Base-by-base conservation (phyloP, 345 rosid species). In the Anastatica hierochuntica region DNA sequence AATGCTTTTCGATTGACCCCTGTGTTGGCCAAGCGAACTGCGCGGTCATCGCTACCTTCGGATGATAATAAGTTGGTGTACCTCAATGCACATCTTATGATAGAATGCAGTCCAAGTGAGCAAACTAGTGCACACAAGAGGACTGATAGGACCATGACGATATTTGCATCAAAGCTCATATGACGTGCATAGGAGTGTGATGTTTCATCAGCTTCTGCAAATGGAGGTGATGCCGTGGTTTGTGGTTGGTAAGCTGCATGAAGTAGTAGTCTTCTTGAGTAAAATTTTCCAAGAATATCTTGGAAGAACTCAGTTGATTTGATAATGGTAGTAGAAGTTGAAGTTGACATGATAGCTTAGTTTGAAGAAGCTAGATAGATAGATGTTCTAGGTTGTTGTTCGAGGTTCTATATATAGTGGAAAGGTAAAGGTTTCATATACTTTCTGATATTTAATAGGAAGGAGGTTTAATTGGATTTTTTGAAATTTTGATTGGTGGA, bases 41-140 rank as follows among this genome's bases (percentile, higher is more conserved):
- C 50, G 1, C 62, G 34, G 60, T 62, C 53, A 9, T 62, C 59
- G 10, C 60, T 40, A 23, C 75, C 51, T 17, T 70, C 63, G 0
- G 76, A 63, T 45, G 79, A 45, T 20, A 71, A 59, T 49, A 76
- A 12, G 37, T 48, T 64, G 12, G 79, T 68, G 68, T 84, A 83
- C 56, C 83, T 73, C 54, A 89, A 54, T 15, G 75, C 78, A 47
- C 97, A 90, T 43, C 85, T 68, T 4, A 81, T 68, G 71, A 86
- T 79, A 34, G 82, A 82, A 48, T 86, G 80, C 43, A 84, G 53
- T 14, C 88, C 97, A 6, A 90, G 79, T 31, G 89, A 82, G 72
- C 90, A 86, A 56, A 86, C 76, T 29, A 86, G 57, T 56, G 95
- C 98, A 59, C 96, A 90, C 14, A 87, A 43, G 41, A 90, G 84